phyloP scores from a whole-genome alignment of 768 basidiomycete species.

The Tricholoma sp. region DNA sequence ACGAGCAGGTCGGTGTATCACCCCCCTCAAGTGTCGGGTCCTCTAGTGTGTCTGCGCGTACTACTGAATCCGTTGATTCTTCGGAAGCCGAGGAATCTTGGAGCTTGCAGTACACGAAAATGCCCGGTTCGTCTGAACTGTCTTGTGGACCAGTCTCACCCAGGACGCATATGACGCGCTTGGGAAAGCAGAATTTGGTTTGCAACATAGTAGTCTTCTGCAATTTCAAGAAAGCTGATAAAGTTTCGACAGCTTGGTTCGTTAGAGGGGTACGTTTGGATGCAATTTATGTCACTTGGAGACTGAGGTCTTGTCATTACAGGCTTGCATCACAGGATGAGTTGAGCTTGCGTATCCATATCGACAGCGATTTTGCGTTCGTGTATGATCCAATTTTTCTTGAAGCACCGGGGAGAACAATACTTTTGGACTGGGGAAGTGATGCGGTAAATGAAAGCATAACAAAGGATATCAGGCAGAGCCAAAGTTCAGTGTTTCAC shows the following conservation, averaged over 20 bases:
- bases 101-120: conserved; percentile 36
- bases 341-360: conserved; percentile 39
- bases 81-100: conserved; percentile 15
- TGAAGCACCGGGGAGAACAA: conserved; percentile 38
- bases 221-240: not conserved
- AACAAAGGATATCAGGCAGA: conserved; percentile 27
- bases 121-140: conserved; percentile 29
- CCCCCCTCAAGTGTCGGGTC: not conserved
- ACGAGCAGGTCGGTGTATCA: conserved; percentile 2
- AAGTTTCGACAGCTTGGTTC: conserved; percentile 15
- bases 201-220: not conserved
- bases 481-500: conserved; percentile 31
- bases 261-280: conserved; percentile 19
- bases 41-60: not conserved
- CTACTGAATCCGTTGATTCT: not conserved
- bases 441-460: conserved; percentile 26
- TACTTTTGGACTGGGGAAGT: conserved; percentile 52
- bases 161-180: conserved; percentile 4
- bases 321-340: conserved; percentile 33
- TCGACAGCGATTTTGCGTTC: conserved; percentile 37
- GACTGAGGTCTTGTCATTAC: not conserved
- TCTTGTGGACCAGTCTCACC: conserved; percentile 22
- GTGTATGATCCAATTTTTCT: conserved; percentile 52
- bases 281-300: not conserved
- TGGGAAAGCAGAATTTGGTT: conserved; percentile 4